Percentiles rank a stretch among this genome's conserved stretches.
These are phyloP conservation scores for Psilocybe azurescens DNA, from an alignment of 768 basidiomycete species.

Conservation along the genomic window DNA sequence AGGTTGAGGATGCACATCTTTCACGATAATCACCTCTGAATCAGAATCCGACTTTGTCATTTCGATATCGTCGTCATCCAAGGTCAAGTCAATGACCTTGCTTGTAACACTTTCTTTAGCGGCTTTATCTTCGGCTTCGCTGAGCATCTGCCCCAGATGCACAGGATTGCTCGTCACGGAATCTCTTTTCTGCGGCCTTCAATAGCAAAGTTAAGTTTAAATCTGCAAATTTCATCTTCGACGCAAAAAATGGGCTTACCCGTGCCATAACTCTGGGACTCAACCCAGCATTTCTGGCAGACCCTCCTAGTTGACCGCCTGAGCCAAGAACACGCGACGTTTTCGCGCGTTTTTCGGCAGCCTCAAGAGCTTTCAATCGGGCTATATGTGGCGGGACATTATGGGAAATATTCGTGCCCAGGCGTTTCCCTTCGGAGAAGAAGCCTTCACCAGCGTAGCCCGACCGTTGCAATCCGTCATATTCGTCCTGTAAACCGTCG, in stretches of 20 bases:
- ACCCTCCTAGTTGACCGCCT: slow-evolving; percentile 65
- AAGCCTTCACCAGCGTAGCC: slow-evolving; percentile 95
- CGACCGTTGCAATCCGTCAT: slow-evolving; percentile 73
- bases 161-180: slow-evolving; percentile 76
- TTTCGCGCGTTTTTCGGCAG: slow-evolving; percentile 76
- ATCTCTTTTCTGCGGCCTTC: slow-evolving; percentile 87
- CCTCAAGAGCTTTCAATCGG: slow-evolving; percentile 70
- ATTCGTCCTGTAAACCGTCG: slow-evolving; percentile 81
- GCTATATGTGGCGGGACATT: slow-evolving; percentile 71
- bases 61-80: slow-evolving; percentile 25
- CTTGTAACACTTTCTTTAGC: slow-evolving; percentile 66
- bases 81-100: slow-evolving; percentile 65
- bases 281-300: slow-evolving; percentile 42
- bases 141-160: slow-evolving; percentile 62
- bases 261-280: slow-evolving; percentile 73
- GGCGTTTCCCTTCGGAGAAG: slow-evolving; percentile 69
- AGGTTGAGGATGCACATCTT: slow-evolving; percentile 23
- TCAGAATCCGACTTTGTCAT: slow-evolving; percentile 33
- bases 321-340: slow-evolving; percentile 48
- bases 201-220: not conserved
- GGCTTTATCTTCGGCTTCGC: slow-evolving; percentile 74
- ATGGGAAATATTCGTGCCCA: slow-evolving; percentile 74
- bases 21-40: slow-evolving; percentile 36
- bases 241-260: slow-evolving; percentile 40
- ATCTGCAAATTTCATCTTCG: not conserved